Evolutionary conservation across 768 basidiomycete genomes (phyloP).

Genomic region (Daedaleopsis nitida): DNA sequence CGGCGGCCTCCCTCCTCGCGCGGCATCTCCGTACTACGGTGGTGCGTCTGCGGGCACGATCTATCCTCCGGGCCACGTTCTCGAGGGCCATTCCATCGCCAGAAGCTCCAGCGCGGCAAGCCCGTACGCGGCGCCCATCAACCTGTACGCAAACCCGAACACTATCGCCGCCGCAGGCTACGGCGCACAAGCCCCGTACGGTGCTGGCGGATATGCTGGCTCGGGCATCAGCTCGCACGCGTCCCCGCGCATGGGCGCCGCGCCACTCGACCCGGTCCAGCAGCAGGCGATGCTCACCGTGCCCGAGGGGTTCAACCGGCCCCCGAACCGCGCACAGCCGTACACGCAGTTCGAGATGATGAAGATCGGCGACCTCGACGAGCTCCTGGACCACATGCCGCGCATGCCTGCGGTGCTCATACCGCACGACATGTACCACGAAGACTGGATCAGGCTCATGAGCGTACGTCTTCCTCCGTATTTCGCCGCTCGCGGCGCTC

Average conservation of each 20-base stretch:
- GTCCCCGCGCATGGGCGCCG: constrained; percentile 18
- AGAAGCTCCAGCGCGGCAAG: constrained; percentile 55
- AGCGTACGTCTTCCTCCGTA: constrained; percentile 47
- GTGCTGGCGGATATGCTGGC: constrained; percentile 3
- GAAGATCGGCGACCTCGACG: constrained; percentile 79
- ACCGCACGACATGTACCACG: constrained; percentile 74
- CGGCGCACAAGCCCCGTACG: constrained; percentile 16
- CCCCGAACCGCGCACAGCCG: constrained; percentile 64
- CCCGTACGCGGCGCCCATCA: constrained; percentile 38
- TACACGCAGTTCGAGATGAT: constrained; percentile 71
- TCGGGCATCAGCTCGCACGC: constrained; percentile 15
- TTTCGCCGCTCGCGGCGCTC: background rate
- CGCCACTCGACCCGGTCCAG: constrained; percentile 12
- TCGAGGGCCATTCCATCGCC: constrained; percentile 48
- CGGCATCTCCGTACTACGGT: constrained; percentile 32
- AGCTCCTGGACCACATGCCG: constrained; percentile 64
- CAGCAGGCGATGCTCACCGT: constrained; percentile 36
- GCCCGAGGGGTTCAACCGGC: constrained; percentile 76
- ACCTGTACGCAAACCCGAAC: constrained; percentile 19
- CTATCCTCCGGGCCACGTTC: constrained; percentile 51
- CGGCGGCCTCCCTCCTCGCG: constrained; percentile 15
- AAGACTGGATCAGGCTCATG: constrained; percentile 82
- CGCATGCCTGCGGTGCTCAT: constrained; percentile 73
- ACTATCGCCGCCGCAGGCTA: constrained; percentile 9
- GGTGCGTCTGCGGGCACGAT: constrained; percentile 27